Evolutionary conservation across 1,139 yeast species (phyloP).

Genomic region (Starmera stellimalicola): DNA sequence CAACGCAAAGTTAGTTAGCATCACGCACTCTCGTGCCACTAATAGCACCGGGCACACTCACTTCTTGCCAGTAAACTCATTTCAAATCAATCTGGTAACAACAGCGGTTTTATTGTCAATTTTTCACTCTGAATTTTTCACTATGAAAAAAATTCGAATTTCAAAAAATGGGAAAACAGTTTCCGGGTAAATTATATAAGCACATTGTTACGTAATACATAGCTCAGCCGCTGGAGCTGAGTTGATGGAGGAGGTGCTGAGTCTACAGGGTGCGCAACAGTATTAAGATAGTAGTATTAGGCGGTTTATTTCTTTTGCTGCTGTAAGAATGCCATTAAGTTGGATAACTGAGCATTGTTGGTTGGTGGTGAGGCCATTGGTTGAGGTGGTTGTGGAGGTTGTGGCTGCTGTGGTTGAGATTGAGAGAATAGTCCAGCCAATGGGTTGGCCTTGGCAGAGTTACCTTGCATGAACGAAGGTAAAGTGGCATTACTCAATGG

Average conservation of each 20-base stretch:
- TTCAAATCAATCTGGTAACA: too few species aligned
- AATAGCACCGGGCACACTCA: too few species aligned
- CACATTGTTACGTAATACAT: conserved; percentile 4
- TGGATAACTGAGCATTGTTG: conserved; percentile 29
- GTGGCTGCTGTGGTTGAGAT: conserved; percentile 11
- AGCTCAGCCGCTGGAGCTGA: conserved; percentile 11
- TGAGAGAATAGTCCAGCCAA: conserved; percentile 39
- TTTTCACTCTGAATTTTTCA: conserved; percentile 1
- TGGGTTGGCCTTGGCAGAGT: conserved; percentile 31
- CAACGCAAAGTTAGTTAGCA: too few species aligned
- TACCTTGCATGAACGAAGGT: conserved; percentile 19
- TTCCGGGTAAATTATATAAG: background rate
- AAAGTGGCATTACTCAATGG: conserved; percentile 25
- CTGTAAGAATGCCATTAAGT: conserved; percentile 30
- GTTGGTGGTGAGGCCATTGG: conserved; percentile 22
- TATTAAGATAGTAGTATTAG: too few species aligned
- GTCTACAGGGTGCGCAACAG: too few species aligned
- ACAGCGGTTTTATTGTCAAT: too few species aligned
- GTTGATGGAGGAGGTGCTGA: too few species aligned
- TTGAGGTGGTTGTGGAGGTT: conserved; percentile 11
- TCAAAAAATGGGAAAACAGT: background rate
- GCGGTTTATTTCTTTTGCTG: conserved; percentile 17
- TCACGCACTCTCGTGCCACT: too few species aligned
- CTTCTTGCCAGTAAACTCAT: too few species aligned
- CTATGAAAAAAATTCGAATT: background rate